A percentile compares a stretch with the other conserved stretches of the same genome.
phyloP scores from a whole-genome alignment of 345 rosid species.

The Eucalyptus sp. region DNA sequence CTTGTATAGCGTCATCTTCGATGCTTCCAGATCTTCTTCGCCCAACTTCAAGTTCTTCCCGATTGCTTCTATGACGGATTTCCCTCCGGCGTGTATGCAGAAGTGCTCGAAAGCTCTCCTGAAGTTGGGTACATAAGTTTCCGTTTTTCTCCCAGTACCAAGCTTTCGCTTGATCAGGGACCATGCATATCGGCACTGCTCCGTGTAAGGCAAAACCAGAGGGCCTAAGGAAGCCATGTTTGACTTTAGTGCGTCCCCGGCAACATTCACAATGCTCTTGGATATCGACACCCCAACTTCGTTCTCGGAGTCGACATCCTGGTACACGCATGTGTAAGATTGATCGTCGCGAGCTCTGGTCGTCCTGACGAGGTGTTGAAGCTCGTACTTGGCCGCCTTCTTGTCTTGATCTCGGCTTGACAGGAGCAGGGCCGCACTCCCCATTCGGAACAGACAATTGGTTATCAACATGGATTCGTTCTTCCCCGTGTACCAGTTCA shows the following conservation, averaged over 20 bases:
- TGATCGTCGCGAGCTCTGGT: slow-evolving; percentile 32
- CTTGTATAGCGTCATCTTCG: slow-evolving; percentile 48
- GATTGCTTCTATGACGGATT: slow-evolving; percentile 41
- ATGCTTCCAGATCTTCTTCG: slow-evolving; percentile 39
- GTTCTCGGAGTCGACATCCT: slow-evolving; percentile 39
- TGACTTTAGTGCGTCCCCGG: slow-evolving; percentile 33
- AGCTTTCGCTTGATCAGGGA: slow-evolving; percentile 21
- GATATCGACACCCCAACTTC: slow-evolving; percentile 34
- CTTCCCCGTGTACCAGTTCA: slow-evolving; percentile 41
- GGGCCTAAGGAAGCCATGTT: slow-evolving; percentile 40
- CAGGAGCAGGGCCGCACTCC: slow-evolving; percentile 45
- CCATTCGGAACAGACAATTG: slow-evolving; percentile 66
- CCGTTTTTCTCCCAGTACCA: not conserved
- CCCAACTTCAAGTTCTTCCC: slow-evolving; percentile 31
- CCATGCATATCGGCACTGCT: slow-evolving; percentile 15
- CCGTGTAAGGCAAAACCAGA: slow-evolving; percentile 31
- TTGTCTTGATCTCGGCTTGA: slow-evolving; percentile 29
- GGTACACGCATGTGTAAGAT: slow-evolving; percentile 39
- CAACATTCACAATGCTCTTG: slow-evolving; percentile 33
- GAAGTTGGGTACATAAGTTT: slow-evolving; percentile 35
- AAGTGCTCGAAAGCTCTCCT: slow-evolving; percentile 53
- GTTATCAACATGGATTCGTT: slow-evolving; percentile 48
- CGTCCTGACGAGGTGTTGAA: slow-evolving; percentile 30
- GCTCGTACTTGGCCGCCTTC: slow-evolving; percentile 33
- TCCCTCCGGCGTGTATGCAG: slow-evolving; percentile 57